Base-by-base conservation (phyloP, 2,329 filamentous ascomycete genomes). In the Rhynchosporium secalis region DNA sequence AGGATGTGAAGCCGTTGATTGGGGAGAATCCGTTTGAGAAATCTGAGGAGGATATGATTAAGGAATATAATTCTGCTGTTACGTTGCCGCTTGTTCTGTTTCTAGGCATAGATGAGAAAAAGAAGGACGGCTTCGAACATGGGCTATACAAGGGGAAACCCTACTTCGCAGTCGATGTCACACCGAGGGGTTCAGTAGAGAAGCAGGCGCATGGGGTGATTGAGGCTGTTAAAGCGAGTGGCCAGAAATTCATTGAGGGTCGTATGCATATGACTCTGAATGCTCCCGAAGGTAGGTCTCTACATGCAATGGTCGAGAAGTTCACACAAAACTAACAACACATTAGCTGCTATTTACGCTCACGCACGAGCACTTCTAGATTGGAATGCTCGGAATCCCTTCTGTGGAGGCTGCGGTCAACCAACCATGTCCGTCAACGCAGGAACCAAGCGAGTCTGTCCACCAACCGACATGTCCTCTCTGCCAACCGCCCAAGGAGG, bases 381-480 rank as follows among this genome's bases (percentile, higher is more conserved):
- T 78, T 99, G 95, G 95, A 98, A 99, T 78, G 82, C 82, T 31
- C 89, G 94, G 57, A 96, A 96, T 77, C 90, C 89, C 36, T 99
- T 92, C 81, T 99, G 95, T 76, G 92, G 87, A 38, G 88, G 89
- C 61, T 99, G 95, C 76, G 94, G 95, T 40, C 84, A 90, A 72
- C 86, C 84, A 29, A 98, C 92, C 0, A 79, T 97, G 64, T 89
- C 88, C 20, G 81, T 91, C 31, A 88, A 93, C 71, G 89, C 86
- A 4, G 91, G 91, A 55, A 92, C 89, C 74, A 96, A 96, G 78
- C 86, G 91, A 51, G 82, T 86, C 7, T 96, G 91, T 72, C 90
- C 91, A 7, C 84, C 89, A 0, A 86, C 83, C 1, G 91, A 95
- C 74, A 76, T 82, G 33, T 78, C 79, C 2, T 65, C 69, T 4